A percentile compares a stretch with the other conserved stretches of the same genome.
Evolutionary conservation across 2,329 filamentous ascomycete genomes (phyloP).

Genomic region (Verticillium klebahnii): DNA sequence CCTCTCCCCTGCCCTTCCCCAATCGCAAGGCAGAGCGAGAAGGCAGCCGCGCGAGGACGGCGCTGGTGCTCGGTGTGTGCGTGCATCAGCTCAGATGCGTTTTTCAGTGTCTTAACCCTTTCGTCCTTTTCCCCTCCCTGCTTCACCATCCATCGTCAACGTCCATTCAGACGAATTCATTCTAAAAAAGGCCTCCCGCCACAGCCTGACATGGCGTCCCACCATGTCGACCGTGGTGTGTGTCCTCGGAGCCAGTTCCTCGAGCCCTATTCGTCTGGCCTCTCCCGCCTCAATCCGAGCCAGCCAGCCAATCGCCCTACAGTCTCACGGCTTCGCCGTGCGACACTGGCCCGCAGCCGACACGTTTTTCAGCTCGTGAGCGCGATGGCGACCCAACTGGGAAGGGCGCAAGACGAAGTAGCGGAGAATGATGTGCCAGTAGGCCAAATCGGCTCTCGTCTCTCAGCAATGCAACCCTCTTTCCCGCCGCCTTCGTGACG

Average conservation of each 20-base stretch:
- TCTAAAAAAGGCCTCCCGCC: not conserved
- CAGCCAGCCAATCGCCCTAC: not conserved
- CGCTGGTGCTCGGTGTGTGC: too few species aligned
- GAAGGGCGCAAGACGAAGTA: not conserved
- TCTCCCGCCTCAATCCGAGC: not conserved
- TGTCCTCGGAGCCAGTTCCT: not conserved
- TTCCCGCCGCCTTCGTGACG: not conserved
- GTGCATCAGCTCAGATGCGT: too few species aligned
- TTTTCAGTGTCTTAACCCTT: too few species aligned
- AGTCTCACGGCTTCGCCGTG: not conserved
- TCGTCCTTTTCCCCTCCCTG: too few species aligned
- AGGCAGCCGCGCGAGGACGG: too few species aligned
- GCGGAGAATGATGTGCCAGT: too few species aligned
- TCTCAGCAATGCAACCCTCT: not conserved
- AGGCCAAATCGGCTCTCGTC: too few species aligned
- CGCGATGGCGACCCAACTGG: not conserved
- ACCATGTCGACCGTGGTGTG: not conserved
- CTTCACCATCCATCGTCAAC: not conserved
- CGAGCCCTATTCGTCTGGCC: not conserved
- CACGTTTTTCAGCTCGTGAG: not conserved
- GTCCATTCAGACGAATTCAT: not conserved
- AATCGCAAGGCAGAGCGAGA: too few species aligned
- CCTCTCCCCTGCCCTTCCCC: too few species aligned
- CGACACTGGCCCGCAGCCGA: not conserved
- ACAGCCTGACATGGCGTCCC: not conserved